Evolutionary conservation across 495 filamentous ascomycete genomes (phyloP).

Genomic region (Neurospora tetraspora): DNA sequence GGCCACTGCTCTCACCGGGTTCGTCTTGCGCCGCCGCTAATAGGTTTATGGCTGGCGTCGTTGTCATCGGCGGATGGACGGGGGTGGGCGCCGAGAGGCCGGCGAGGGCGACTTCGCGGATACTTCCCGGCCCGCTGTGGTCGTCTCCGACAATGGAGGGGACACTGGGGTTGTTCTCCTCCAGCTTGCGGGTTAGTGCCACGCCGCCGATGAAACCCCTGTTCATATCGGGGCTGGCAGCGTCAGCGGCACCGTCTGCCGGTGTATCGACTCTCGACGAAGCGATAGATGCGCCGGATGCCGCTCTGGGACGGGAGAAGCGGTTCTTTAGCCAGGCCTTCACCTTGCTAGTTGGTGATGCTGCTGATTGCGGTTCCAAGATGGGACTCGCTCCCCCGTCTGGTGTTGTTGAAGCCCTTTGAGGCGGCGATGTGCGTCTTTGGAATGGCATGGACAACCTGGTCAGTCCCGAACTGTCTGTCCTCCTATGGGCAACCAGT

Average conservation of each 20-base stretch:
- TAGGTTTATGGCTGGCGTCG: neutral
- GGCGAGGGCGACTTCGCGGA: slow-evolving; percentile 43
- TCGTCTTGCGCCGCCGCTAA: neutral
- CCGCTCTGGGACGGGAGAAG: slow-evolving; percentile 32
- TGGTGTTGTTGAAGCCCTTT: slow-evolving; percentile 5
- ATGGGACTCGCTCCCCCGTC: neutral
- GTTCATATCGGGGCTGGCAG: neutral
- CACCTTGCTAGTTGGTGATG: slow-evolving; percentile 31
- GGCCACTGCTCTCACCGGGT: slow-evolving; percentile 8
- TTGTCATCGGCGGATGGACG: slow-evolving; percentile 4
- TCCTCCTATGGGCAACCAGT: neutral
- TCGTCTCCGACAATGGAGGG: slow-evolving; percentile 18
- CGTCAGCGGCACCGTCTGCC: neutral
- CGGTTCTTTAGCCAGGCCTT: slow-evolving; percentile 53
- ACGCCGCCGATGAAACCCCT: slow-evolving; percentile 40
- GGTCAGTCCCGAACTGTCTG: neutral
- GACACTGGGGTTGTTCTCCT: slow-evolving; percentile 22
- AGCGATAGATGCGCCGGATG: slow-evolving; percentile 7
- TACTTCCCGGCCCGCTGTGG: slow-evolving; percentile 22
- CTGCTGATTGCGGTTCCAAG: slow-evolving; percentile 3
- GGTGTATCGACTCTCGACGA: neutral
- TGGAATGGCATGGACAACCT: neutral
- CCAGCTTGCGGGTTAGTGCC: slow-evolving; percentile 25
- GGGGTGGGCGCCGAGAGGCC: slow-evolving; percentile 22
- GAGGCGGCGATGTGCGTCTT: slow-evolving; percentile 11